A percentile compares a stretch with the other conserved stretches of the same genome.
phyloP scores from a whole-genome alignment of 805 yeast genomes.

The Candida arabinofermentans region DNA sequence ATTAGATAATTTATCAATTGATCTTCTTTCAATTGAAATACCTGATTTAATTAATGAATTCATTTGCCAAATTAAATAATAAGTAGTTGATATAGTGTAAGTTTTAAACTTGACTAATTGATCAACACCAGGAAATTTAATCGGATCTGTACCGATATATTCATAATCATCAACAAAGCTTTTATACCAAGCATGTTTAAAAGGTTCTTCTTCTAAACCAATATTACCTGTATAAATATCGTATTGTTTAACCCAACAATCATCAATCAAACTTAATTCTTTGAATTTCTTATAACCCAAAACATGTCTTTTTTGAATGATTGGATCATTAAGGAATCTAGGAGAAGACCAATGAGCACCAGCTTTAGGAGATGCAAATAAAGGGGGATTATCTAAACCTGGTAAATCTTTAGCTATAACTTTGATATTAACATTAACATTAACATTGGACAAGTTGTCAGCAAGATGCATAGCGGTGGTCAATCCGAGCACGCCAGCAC shows the following conservation, averaged over 20 bases:
- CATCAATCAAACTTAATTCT: slow-evolving; percentile 34
- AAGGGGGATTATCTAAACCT: slow-evolving; percentile 47
- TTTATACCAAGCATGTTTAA: slow-evolving; percentile 46
- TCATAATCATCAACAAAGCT: slow-evolving; percentile 39
- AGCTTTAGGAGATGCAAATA: slow-evolving; percentile 62
- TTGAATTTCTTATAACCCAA: slow-evolving; percentile 33
- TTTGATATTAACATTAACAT: slow-evolving; percentile 37
- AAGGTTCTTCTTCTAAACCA: slow-evolving; percentile 4
- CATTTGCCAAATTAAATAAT: slow-evolving; percentile 51
- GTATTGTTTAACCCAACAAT: slow-evolving; percentile 29
- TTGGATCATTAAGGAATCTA: slow-evolving; percentile 21
- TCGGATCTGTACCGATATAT: slow-evolving; percentile 25
- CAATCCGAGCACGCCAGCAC: slow-evolving; percentile 15
- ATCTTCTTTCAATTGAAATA: slow-evolving; percentile 40
- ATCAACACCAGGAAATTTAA: slow-evolving; percentile 33
- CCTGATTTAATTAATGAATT: slow-evolving; percentile 42
- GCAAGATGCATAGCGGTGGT: slow-evolving; percentile 41
- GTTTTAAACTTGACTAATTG: slow-evolving; percentile 42
- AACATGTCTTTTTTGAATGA: slow-evolving; percentile 28
- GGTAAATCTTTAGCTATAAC: slow-evolving; percentile 46
- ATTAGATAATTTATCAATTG: slow-evolving; percentile 41
- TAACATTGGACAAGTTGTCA: slow-evolving; percentile 25
- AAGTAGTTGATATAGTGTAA: slow-evolving; percentile 54
- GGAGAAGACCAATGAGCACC: slow-evolving; percentile 66
- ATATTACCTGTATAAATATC: slow-evolving; percentile 22